Evolutionary conservation across 2,329 filamentous ascomycete genomes (phyloP), one percentile per base, ranked within the genome.

Genomic region (Claviceps capensis): DNA sequence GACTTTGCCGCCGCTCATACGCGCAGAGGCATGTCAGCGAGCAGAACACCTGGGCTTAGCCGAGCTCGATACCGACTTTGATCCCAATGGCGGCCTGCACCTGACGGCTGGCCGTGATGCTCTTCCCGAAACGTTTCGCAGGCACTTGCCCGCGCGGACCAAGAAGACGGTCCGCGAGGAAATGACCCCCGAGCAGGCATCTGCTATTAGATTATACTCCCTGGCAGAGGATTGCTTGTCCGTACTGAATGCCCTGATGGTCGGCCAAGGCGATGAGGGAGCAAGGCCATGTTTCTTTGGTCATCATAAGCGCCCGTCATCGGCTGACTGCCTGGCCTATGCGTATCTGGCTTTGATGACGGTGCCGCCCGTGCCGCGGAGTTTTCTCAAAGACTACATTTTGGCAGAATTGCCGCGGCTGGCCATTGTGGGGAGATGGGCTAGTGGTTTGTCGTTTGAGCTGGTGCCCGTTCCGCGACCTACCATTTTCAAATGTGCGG

Each of bases 331-430:
- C 63, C 66, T 96, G 47, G 83, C 81, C 0, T 79, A 88, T 60
- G 93, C 83, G 11, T 95, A 94, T 64, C 71, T 97, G 38, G 76
- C 81, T 2, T 69, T 96, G 48, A 85, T 93, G 72, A 71, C 85
- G 22, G 68, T 72, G 50, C 66, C 68, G 7, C 61, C 67, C 13
- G 72, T 76, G 3, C 74, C 74, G 3, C 67, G 68, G 45, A 59
- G 64, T 11, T 70, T 70, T 49, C 51, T 70, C 13, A 65, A 68
- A 49, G 68, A 73, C 50, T 74, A 71, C 61, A 61, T 76, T 2
- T 51, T 57, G 23, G 53, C 62, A 8, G 61, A 67, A 48, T 55
- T 61, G 0, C 63, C 66, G 1, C 58, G 58, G 17, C 47, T 70
- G 11, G 61, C 59, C 2, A 58, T 45, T 13, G 69, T 69, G 48